A percentile compares a stretch with the other conserved stretches of the same genome.
Conservation (phyloP, 1,139 yeast species). For the Nakaseomyces bracarensis region DNA sequence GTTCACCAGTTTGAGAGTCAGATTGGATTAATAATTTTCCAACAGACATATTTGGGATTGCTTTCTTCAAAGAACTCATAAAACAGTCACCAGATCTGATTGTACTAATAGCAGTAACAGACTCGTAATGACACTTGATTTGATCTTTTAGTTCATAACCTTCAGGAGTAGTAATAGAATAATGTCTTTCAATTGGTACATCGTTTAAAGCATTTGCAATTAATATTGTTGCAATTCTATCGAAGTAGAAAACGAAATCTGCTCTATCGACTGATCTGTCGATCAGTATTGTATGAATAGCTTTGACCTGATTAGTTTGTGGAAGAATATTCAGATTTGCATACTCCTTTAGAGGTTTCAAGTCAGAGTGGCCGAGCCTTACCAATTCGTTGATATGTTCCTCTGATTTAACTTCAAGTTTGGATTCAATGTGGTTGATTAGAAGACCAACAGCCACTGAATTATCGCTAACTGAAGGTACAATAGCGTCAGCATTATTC, state of each 20-base stretch:
- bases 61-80: conserved; percentile 62
- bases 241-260: conserved; percentile 80
- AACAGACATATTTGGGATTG: conserved; percentile 66
- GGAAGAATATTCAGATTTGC: conserved; percentile 36
- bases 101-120: conserved; percentile 64
- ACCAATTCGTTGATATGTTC: conserved; percentile 46
- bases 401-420: conserved; percentile 54
- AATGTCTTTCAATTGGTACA: conserved; percentile 29
- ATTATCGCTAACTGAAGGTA: conserved; percentile 86
- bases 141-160: conserved; percentile 38
- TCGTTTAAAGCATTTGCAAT: conserved; percentile 57
- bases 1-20: conserved; percentile 85
- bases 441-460: conserved; percentile 68
- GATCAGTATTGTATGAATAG: conserved; percentile 63
- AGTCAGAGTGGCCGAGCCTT: conserved; percentile 26
- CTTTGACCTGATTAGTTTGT: conserved; percentile 58
- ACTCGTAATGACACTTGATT: conserved; percentile 34
- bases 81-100: conserved; percentile 93
- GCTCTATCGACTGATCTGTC: conserved; percentile 49
- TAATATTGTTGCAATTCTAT: conserved; percentile 64
- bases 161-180: conserved; percentile 40
- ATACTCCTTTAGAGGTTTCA: conserved; percentile 16
- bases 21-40: conserved; percentile 86
- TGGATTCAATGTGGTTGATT: conserved; percentile 71
- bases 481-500: conserved; percentile 72